A percentile compares a stretch with the other conserved stretches of the same genome.
Conservation (phyloP, 2,329 filamentous ascomycete genomes). For the Arthrinium puccinioides region DNA sequence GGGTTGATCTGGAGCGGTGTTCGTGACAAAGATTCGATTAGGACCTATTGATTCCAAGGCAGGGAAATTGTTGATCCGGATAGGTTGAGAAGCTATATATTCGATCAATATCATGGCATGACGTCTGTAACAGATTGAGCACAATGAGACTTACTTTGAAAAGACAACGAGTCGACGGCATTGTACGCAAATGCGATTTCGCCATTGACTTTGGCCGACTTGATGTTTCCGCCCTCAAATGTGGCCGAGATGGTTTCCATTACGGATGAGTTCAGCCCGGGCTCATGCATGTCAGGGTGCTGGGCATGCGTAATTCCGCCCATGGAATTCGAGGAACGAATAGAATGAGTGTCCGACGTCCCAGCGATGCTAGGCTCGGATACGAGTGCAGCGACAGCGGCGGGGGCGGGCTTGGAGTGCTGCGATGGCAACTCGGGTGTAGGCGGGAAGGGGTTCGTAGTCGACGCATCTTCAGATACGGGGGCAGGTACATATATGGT, state of each 20-base stretch:
- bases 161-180: constrained; percentile 37
- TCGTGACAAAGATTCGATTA: constrained; percentile 83
- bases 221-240: constrained; percentile 68
- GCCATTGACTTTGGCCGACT: constrained; percentile 68
- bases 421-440: constrained; percentile 29
- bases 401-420: constrained; percentile 33
- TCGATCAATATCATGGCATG: constrained; percentile 10
- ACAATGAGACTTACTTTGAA: constrained; percentile 36
- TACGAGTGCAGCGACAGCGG: constrained; percentile 47
- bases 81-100: constrained; percentile 48
- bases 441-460: constrained; percentile 24
- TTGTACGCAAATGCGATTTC: constrained; percentile 88
- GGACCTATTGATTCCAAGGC: constrained; percentile 88
- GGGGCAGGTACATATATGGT: constrained; percentile 69
- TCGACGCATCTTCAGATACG: constrained; percentile 20
- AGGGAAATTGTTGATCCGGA: constrained; percentile 82
- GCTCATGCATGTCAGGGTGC: constrained; percentile 73
- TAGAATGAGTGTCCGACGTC: constrained; percentile 79
- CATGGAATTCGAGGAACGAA: constrained; percentile 79
- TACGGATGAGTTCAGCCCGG: constrained; percentile 80
- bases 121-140: constrained; percentile 21
- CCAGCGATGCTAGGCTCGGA: constrained; percentile 54
- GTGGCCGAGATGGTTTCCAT: constrained; percentile 85
- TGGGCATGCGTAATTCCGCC: constrained; percentile 61
- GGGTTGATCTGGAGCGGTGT: constrained; percentile 53